These are phyloP conservation scores for Rhododendron kiyosumense DNA, from an alignment of 148 eudicot genomes.

Conservation along the genomic window DNA sequence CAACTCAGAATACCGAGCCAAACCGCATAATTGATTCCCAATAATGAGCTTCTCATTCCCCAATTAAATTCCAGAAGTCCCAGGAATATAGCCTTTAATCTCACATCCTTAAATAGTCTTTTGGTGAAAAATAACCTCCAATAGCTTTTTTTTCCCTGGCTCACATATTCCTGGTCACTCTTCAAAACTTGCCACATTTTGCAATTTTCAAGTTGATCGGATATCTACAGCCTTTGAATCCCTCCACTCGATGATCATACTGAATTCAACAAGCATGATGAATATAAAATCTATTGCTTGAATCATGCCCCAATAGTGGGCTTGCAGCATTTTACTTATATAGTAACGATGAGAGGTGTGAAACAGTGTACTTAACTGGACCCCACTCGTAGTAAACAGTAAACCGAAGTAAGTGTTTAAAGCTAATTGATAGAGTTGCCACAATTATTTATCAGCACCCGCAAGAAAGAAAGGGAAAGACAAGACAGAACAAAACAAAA, in stretches of 20 bases:
- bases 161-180: background rate
- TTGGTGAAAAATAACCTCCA: background rate
- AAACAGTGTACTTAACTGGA: background rate
- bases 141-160: background rate
- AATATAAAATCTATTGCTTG: background rate
- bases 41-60: background rate
- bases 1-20: background rate
- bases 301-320: background rate
- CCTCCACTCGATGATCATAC: background rate
- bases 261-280: background rate
- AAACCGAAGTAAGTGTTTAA: background rate
- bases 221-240: background rate
- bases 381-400: background rate
- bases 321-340: background rate
- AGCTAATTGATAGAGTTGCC: background rate
- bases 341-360: background rate
- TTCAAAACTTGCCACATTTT: background rate
- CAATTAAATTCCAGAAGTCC: background rate
- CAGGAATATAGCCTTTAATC: background rate
- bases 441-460: background rate
- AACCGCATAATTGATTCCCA: background rate
- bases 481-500: background rate
- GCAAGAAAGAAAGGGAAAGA: background rate
- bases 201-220: background rate
- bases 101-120: background rate